Evolutionary conservation across 441 rosid species (phyloP), one percentile per base, ranked within the genome.

Genomic region (Caryocar brasiliense): DNA sequence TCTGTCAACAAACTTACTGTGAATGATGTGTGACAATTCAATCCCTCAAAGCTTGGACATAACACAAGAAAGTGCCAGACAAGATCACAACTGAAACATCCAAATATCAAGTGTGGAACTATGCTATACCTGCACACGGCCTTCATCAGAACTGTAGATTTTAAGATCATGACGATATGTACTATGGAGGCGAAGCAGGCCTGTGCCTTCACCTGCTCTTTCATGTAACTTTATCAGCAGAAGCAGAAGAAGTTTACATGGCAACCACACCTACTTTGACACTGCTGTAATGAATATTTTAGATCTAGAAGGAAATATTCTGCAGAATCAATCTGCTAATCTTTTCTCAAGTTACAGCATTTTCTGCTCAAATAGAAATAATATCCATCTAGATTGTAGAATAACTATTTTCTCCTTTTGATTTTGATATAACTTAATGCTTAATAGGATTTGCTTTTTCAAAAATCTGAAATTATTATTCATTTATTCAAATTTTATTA

Each of bases 81-180:
- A 21, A n/a, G 21, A 41, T 13, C 21, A 41, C 14, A 8, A 30
- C 18, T n/a, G 13, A 35, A 61, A 45, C 12, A 34, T 21, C 27
- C 29, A 20, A 48, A 51, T 52, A 59, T 3, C 39, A 24, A 39
- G 10, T 20, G 36, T 30, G 51, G 33, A 14, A 58, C 28, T 27
- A 43, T 43, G 50, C 29, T 34, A 61, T 70, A 89, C 99, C 97
- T 94, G 99, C 59, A 94, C 99, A 54, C 99, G 91, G 25, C 99
- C 99, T 72, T 90, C 99, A 37, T 94, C 99, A 25, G 98, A 94
- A 73, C 99, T 94, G 80, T 94, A 94, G 66, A 90, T 94, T 77
- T 94, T 94, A 51, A 94, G 95, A 70, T 94, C 99, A 68, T 94
- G 99, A 40, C 96, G 96, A 51, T 94, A 94, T 19, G 99, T 94